Evolutionary conservation across 768 basidiomycete genomes (phyloP).

Genomic region (Dentipellis fragilis): DNA sequence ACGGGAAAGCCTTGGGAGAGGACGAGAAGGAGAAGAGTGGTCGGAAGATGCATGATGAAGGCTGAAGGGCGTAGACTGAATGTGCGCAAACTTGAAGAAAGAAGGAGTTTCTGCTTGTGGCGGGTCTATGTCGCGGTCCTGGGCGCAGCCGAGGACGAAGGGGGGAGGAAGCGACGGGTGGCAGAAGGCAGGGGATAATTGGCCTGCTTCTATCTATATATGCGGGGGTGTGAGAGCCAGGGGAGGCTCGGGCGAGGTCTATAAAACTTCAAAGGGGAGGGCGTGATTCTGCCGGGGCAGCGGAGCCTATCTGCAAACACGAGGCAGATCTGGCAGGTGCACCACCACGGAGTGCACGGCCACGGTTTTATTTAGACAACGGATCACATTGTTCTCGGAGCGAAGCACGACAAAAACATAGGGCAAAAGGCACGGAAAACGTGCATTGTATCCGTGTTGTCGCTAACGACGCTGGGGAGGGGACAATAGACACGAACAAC

Average conservation of each 20-base stretch:
- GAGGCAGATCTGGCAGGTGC: background rate
- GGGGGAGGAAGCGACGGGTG: background rate
- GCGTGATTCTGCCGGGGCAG: background rate
- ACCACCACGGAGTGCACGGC: background rate
- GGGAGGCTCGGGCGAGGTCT: background rate
- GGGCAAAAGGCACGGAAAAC: background rate
- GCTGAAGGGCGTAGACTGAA: background rate
- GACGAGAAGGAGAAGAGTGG: constrained; percentile 18
- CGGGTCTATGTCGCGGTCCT: constrained; percentile 11
- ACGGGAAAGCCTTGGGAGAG: constrained; percentile 22
- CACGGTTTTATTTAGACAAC: background rate
- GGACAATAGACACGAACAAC: background rate
- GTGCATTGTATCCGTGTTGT: background rate
- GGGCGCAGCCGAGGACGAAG: constrained; percentile 12
- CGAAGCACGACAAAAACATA: background rate
- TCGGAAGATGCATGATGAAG: constrained; percentile 19
- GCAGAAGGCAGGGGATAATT: background rate
- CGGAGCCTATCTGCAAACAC: constrained; percentile 5
- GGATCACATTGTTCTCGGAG: background rate
- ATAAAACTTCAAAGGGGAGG: constrained; percentile 3
- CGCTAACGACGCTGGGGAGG: background rate
- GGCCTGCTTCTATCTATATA: background rate
- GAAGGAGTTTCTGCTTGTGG: constrained; percentile 3
- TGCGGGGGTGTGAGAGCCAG: constrained; percentile 1
- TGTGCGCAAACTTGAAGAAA: background rate